Conservation (phyloP, 176 grass and related monocot species). For the Bonia amplexicaulis region DNA sequence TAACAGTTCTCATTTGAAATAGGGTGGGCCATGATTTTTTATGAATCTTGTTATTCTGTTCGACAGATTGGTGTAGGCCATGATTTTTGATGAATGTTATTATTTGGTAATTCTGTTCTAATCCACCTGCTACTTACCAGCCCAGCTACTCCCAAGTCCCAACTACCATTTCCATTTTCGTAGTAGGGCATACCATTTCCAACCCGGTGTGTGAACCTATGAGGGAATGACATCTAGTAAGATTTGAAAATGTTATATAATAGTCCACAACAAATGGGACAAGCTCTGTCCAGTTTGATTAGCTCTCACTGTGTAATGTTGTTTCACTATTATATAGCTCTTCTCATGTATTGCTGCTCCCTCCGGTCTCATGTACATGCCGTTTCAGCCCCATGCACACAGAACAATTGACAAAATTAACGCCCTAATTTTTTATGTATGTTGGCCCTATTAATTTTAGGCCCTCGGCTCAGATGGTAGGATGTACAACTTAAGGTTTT, state of each 20-base stretch:
- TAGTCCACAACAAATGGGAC: background rate
- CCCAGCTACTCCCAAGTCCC: background rate
- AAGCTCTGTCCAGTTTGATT: background rate
- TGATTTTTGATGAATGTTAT: background rate
- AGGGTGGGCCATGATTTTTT: background rate
- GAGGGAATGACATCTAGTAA: background rate
- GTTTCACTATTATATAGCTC: background rate
- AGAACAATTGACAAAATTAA: background rate
- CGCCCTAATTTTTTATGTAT: background rate
- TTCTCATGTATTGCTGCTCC: background rate
- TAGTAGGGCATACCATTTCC: constrained; percentile 7
- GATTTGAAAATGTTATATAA: background rate
- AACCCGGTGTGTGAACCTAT: background rate
- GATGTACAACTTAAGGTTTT: no score
- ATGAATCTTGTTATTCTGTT: background rate
- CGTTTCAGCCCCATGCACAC: background rate
- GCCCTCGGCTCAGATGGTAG: no score
- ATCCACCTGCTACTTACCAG: background rate
- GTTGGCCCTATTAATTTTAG: background rate
- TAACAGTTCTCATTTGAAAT: background rate
- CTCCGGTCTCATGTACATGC: background rate
- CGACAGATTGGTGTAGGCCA: background rate
- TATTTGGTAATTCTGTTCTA: background rate
- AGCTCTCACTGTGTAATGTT: background rate
- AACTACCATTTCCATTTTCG: background rate